Conservation (phyloP, 78 protist species). For the Anaeramoeba flamelloides region DNA sequence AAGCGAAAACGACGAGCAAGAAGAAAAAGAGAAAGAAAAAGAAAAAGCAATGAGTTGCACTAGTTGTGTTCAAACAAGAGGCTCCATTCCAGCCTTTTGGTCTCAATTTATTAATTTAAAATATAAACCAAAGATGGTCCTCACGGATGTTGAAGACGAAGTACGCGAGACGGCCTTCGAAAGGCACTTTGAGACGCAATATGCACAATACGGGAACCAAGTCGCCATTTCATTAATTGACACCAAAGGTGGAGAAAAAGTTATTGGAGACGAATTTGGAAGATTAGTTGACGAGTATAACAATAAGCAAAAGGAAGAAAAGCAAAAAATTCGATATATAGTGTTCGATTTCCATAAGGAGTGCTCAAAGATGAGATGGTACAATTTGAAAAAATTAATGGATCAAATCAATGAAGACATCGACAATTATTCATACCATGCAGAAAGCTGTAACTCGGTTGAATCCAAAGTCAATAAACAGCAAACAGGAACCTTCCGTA, state of each 20-base stretch:
- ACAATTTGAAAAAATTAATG: background rate
- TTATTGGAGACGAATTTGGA: background rate
- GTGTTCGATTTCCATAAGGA: slow-evolving; percentile 7
- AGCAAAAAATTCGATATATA: background rate
- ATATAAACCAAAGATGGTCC: background rate
- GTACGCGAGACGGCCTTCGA: background rate
- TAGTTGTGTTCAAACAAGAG: background rate
- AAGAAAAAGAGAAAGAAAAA: no score
- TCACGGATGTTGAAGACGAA: background rate
- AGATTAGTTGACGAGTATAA: background rate
- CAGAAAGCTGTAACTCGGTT: background rate
- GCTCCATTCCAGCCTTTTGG: background rate
- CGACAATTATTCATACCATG: background rate
- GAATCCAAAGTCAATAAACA: background rate
- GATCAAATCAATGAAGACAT: background rate
- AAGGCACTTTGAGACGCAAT: background rate
- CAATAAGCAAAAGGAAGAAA: background rate
- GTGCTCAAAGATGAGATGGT: slow-evolving; percentile 4
- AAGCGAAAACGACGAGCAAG: no score
- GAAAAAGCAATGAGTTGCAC: no score
- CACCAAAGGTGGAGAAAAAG: background rate
- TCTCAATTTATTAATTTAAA: background rate
- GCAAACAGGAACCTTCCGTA: slow-evolving; percentile 52
- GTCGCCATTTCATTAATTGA: background rate
- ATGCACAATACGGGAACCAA: background rate